These are phyloP conservation scores for Microthlaspi erraticum DNA, from an alignment of 345 rosid species.

Conservation along the genomic window DNA sequence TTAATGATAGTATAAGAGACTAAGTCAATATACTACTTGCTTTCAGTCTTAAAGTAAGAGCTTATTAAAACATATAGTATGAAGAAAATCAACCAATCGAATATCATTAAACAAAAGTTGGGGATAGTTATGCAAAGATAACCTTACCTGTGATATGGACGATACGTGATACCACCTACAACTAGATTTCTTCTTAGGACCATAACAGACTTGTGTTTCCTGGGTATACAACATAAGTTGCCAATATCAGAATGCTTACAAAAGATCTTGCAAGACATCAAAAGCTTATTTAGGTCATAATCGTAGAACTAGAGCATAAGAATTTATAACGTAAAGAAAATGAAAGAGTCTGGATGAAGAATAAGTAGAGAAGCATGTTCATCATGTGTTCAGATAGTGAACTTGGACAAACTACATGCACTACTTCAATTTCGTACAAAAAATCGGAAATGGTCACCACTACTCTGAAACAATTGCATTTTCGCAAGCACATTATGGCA, in stretches of 20 bases:
- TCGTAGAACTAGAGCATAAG: neutral
- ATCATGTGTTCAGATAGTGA: constrained; percentile 3
- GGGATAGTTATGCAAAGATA: neutral
- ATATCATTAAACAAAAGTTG: neutral
- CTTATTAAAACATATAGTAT: neutral
- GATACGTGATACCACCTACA: constrained; percentile 99
- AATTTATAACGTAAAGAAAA: neutral
- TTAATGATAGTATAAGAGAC: neutral
- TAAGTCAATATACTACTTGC: constrained; percentile 18
- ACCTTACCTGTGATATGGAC: constrained; percentile 85
- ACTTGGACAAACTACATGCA: neutral
- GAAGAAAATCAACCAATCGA: constrained; percentile 8
- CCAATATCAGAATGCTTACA: constrained; percentile 32
- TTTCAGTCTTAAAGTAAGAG: constrained; percentile 7
- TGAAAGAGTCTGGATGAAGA: neutral
- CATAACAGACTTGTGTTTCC: constrained; percentile 99
- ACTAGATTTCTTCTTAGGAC: constrained; percentile 83
- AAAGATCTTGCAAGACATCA: constrained; percentile 1
- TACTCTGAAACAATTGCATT: neutral
- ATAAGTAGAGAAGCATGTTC: neutral
- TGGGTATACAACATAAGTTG: constrained; percentile 46
- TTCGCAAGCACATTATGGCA: neutral
- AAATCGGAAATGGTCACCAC: neutral
- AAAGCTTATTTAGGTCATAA: constrained; percentile 5
- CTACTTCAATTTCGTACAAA: neutral